phyloP scores from a whole-genome alignment of 176 grass and related monocot genomes.

The Secale cereale region DNA sequence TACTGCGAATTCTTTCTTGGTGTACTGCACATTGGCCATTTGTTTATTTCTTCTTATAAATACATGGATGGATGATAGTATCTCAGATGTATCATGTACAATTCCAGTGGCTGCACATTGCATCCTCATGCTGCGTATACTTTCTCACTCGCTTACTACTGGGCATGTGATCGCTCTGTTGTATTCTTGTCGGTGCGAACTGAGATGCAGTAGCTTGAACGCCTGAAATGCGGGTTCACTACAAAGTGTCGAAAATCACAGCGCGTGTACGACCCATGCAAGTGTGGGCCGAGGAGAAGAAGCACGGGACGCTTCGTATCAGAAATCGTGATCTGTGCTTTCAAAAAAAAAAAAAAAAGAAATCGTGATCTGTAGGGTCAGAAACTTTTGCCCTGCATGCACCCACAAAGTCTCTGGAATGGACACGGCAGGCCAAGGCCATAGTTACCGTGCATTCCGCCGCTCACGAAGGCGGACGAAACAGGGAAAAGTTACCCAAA shows the following conservation, averaged over 20 bases:
- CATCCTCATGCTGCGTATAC: background rate
- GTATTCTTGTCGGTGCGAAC: background rate
- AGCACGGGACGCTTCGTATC: background rate
- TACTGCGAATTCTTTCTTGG: constrained; percentile 23
- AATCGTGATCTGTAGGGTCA: constrained; percentile 8
- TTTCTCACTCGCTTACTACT: background rate
- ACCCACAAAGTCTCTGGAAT: background rate
- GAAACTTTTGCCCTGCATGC: background rate
- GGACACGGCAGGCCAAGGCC: too few species aligned
- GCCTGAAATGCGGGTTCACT: too few species aligned
- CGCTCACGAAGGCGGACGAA: too few species aligned
- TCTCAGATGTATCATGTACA: background rate
- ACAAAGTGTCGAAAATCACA: background rate
- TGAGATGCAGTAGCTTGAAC: background rate
- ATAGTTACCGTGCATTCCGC: background rate
- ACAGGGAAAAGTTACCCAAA: background rate
- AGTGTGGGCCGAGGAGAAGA: background rate
- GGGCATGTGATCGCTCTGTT: too few species aligned
- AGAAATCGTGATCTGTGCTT: too few species aligned
- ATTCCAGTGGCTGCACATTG: background rate
- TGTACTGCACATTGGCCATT: constrained; percentile 38
- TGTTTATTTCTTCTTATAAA: constrained; percentile 25
- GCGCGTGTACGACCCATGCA: background rate
- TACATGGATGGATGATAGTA: background rate
- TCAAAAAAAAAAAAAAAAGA: too few species aligned